Conservation (phyloP, 2,329 filamentous ascomycete genomes). For the Calonectria hawksworthii region DNA sequence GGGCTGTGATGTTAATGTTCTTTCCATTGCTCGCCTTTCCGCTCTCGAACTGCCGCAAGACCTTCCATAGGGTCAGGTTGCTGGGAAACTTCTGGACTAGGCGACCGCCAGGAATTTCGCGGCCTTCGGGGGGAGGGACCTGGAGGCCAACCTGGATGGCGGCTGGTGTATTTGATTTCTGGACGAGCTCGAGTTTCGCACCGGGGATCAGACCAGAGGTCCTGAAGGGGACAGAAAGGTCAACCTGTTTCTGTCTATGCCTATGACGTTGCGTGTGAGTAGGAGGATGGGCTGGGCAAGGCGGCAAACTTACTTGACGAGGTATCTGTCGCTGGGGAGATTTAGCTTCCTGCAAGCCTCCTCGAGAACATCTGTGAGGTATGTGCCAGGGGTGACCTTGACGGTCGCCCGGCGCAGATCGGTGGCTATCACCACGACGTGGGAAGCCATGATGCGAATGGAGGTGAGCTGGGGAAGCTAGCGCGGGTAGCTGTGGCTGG, state of each 20-base stretch:
- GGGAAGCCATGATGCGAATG: constrained; percentile 77
- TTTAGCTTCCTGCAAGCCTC: constrained; percentile 90
- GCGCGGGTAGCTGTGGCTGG: not conserved
- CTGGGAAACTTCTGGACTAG: constrained; percentile 89
- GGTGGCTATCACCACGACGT: constrained; percentile 89
- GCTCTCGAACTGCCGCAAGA: constrained; percentile 91
- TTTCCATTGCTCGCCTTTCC: constrained; percentile 72
- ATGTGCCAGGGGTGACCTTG: constrained; percentile 86
- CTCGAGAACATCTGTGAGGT: constrained; percentile 86
- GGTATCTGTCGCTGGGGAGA: constrained; percentile 79
- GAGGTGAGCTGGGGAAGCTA: constrained; percentile 19
- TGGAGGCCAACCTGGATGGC: constrained; percentile 92
- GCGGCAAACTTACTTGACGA: constrained; percentile 76
- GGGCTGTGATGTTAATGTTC: constrained; percentile 85
- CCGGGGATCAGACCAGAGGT: constrained; percentile 86
- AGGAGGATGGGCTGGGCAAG: not conserved
- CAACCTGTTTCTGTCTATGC: constrained; percentile 86
- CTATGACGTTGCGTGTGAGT: constrained; percentile 56
- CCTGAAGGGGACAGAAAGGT: constrained; percentile 87
- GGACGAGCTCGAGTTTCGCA: constrained; percentile 92
- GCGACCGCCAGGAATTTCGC: constrained; percentile 73
- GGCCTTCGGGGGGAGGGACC: constrained; percentile 79
- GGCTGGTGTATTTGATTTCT: constrained; percentile 86
- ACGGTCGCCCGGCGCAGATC: constrained; percentile 83
- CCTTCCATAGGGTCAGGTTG: constrained; percentile 88